Evolutionary conservation across 768 basidiomycete species (phyloP), one percentile per base, ranked within the genome.

Genomic region (Kwoniella mangroviensis): DNA sequence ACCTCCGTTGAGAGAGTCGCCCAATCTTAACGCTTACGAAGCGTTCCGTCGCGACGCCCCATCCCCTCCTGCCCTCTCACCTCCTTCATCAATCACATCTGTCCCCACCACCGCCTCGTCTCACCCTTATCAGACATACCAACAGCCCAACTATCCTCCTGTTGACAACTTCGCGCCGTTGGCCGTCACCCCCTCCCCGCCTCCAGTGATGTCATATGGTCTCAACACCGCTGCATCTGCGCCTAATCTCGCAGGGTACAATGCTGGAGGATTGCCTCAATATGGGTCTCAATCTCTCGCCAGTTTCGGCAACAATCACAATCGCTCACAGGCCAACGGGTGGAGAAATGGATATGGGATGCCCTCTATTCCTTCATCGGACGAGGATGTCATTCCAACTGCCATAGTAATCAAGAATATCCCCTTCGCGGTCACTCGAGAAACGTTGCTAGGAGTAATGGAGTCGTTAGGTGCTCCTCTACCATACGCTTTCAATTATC

Each of bases 351-450:
- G 69, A 21, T 75, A 75, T 58, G 67, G 71, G 2, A 66, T 66
- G 49, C 68, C 68, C 11, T 69, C 41, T 3, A 60, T 69, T 28
- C 66, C 72, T 5, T 26, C 69, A 9, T 43, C 60, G 0, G 79
- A 81, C 54, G 94, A 97, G 84, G 94, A 97, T 83, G 87, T 97
- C 83, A 98, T 98, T 85, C 96, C 96, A 65, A 98, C 95, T 11
- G 97, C 97, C 65, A 98, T 99, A 80, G 97, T 99, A 82, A 98
- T 99, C 84, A 99, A 99, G 89, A 98, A 98, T 87, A 99, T 99
- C 86, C 96, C 96, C 75, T 99, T 99, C 87, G 94, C 94, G 79
- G 94, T 98, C 75, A 93, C 94, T 85, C 90, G 93, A 81, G 96
- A 98, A 85, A 93, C 93, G 54, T 88, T 99, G 76, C 89, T 98